A percentile compares a stretch with the other conserved stretches of the same genome.
Conservation (phyloP, 2,329 filamentous ascomycete species). For the Neofusicoccum sp. region DNA sequence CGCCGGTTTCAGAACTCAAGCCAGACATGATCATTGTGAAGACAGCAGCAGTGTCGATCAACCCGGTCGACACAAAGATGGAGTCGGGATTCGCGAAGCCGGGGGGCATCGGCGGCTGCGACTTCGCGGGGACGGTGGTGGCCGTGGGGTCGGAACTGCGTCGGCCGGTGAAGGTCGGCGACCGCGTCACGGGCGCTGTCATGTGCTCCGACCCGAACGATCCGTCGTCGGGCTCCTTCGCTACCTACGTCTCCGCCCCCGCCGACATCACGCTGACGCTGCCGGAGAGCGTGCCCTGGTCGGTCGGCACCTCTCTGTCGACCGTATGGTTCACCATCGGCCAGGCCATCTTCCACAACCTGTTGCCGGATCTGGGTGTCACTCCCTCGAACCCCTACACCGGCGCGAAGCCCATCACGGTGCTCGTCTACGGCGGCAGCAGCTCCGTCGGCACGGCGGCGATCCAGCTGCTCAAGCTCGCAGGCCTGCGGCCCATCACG, state of each 20-base stretch:
- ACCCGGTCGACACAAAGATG: not conserved
- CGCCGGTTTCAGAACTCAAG: not conserved
- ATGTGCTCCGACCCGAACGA: not conserved
- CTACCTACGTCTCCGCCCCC: not conserved
- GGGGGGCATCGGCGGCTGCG: not conserved
- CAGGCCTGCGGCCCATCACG: slow-evolving; percentile 43
- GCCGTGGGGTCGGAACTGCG: not conserved
- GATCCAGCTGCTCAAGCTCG: slow-evolving; percentile 39
- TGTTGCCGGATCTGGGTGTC: not conserved
- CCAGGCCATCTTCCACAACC: not conserved
- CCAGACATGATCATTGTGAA: not conserved
- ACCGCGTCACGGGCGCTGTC: not conserved
- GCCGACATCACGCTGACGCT: not conserved
- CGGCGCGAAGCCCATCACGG: not conserved
- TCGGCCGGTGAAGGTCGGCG: not conserved
- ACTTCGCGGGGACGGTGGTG: not conserved
- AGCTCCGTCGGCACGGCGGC: slow-evolving; percentile 46
- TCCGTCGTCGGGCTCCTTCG: not conserved
- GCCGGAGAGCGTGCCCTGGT: not conserved
- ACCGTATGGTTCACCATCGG: slow-evolving; percentile 16
- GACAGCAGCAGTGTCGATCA: not conserved
- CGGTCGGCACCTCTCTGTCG: not conserved
- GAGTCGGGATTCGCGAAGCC: not conserved
- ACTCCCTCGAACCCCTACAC: not conserved
- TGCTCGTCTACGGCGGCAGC: slow-evolving; percentile 49